Conservation (phyloP, 2,329 filamentous ascomycete genomes). For the Didymella lethalis region DNA sequence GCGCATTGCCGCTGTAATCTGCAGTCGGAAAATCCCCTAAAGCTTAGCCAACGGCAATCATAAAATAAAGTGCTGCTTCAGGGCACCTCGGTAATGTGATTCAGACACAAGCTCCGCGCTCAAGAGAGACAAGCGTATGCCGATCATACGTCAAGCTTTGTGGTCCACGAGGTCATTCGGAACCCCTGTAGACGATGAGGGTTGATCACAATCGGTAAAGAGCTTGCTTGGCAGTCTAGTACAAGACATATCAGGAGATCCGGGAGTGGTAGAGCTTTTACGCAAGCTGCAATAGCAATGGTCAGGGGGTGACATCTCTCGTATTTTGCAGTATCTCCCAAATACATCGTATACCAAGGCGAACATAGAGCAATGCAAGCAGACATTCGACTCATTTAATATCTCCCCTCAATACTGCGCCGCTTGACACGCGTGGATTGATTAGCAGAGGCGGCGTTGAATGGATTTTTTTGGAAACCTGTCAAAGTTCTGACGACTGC, state of each 20-base stretch:
- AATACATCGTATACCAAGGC: not conserved
- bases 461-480: not conserved
- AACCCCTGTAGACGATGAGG: not conserved
- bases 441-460: not conserved
- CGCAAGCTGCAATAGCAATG: not conserved
- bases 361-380: not conserved
- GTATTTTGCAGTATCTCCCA: not conserved
- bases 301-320: no score
- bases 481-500: constrained; percentile 27
- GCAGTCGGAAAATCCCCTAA: constrained; percentile 4
- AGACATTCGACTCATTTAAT: constrained; percentile 12
- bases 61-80: not conserved
- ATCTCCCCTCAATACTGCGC: constrained; percentile 36
- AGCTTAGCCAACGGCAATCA: constrained; percentile 7
- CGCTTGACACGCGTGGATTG: constrained; percentile 24
- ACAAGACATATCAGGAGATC: not conserved
- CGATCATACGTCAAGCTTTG: constrained; percentile 8
- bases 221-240: not conserved
- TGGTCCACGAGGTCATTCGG: not conserved
- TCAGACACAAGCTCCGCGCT: constrained; percentile 12
- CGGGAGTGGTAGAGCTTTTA: not conserved
- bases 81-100: not conserved
- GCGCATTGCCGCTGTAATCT: constrained; percentile 3
- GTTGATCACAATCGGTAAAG: not conserved
- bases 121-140: constrained; percentile 9